phyloP scores from a whole-genome alignment of 257 asterid genomes.

The Leptodermis oblonga region DNA sequence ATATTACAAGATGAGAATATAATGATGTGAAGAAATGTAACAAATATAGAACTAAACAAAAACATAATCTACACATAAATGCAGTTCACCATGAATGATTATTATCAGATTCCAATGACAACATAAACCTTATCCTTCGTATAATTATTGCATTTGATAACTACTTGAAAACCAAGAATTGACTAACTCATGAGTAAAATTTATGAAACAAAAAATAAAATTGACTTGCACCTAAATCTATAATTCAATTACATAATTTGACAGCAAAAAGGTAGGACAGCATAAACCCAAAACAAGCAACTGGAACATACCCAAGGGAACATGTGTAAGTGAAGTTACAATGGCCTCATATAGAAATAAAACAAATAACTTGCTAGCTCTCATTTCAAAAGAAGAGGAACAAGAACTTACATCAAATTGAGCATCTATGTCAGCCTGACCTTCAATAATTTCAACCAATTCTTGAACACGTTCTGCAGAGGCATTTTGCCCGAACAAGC shows the following conservation, averaged over 20 bases:
- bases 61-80: not conserved
- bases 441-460: constrained; percentile 94
- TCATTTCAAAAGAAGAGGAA: not conserved
- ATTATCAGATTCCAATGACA: not conserved
- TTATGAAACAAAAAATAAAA: too few species aligned
- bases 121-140: not conserved
- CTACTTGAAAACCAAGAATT: not conserved
- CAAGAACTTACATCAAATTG: constrained; percentile 66
- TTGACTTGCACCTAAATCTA: not conserved
- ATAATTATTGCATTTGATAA: not conserved
- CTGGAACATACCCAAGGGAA: not conserved
- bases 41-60: not conserved
- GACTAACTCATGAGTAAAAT: not conserved
- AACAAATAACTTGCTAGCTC: not conserved
- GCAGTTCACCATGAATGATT: not conserved
- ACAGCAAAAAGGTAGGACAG: not conserved
- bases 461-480: constrained; percentile 83
- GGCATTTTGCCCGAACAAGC: constrained; percentile 78
- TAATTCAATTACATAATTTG: not conserved
- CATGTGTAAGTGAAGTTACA: not conserved
- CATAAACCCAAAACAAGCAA: not conserved
- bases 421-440: constrained; percentile 97
- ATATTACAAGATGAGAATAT: not conserved
- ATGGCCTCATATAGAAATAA: not conserved
- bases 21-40: not conserved